Evolutionary conservation across 495 filamentous ascomycete species (phyloP).

Genomic region (Platismatia glauca): DNA sequence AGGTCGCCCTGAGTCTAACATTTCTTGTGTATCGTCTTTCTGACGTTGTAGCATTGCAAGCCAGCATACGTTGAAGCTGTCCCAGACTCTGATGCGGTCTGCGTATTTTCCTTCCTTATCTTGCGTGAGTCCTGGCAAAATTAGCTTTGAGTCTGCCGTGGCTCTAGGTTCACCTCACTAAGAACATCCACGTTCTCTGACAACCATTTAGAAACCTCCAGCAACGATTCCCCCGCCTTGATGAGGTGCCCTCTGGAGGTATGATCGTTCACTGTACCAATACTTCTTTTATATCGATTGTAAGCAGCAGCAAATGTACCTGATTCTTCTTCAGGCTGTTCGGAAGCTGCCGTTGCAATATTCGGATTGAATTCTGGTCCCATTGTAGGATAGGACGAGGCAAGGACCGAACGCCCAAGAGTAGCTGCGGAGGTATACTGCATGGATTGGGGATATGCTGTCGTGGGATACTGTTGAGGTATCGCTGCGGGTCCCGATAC

Average conservation of each 20-base stretch:
- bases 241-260: conserved; percentile 63
- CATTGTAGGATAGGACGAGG: conserved; percentile 48
- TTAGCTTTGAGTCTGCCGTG: conserved; percentile 21
- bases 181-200: conserved; percentile 70
- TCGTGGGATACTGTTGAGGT: conserved; percentile 43
- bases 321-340: conserved; percentile 18
- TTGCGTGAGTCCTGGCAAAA: conserved; percentile 51
- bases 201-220: conserved; percentile 79
- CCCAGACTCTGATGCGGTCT: conserved; percentile 76
- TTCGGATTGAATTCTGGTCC: conserved; percentile 39
- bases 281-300: conserved; percentile 67
- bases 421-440: conserved; percentile 49
- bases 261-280: conserved; percentile 68
- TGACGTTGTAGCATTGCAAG: conserved; percentile 78
- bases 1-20: conserved; percentile 50
- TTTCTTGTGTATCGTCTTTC: conserved; percentile 59
- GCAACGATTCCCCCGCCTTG: conserved; percentile 61
- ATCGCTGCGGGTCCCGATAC: conserved; percentile 47
- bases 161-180: conserved; percentile 50
- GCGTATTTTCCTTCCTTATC: conserved; percentile 66
- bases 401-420: conserved; percentile 40
- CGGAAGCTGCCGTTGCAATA: conserved; percentile 19
- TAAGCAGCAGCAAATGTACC: conserved; percentile 43
- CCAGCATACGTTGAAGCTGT: conserved; percentile 93
- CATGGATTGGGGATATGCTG: conserved; percentile 42